These are phyloP conservation scores for Vachellia pachyceras DNA, from an alignment of 306 rosid genomes.

Conservation along the genomic window DNA sequence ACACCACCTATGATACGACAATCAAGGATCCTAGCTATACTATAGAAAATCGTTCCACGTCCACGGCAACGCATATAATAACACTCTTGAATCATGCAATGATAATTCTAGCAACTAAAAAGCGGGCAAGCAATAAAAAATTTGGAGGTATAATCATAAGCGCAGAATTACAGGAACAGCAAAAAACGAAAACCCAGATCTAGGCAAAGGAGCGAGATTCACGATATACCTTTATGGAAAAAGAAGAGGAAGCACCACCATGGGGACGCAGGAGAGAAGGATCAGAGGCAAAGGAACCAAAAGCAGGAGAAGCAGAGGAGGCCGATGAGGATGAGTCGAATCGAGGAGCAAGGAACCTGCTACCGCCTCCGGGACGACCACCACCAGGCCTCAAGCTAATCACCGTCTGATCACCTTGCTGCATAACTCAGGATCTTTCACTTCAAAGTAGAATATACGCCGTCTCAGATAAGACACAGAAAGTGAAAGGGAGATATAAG, in stretches of 20 bases:
- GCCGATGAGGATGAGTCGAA: slow-evolving; percentile 66
- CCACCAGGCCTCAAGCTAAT: slow-evolving; percentile 99
- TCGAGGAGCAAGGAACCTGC: slow-evolving; percentile 78
- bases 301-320: slow-evolving; percentile 55
- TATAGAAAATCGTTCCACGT: not conserved
- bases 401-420: slow-evolving; percentile 89
- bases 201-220: slow-evolving; percentile 9
- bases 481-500: slow-evolving; percentile 20
- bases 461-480: slow-evolving; percentile 43
- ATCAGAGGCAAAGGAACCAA: slow-evolving; percentile 79
- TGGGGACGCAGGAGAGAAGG: slow-evolving; percentile 65
- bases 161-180: slow-evolving; percentile 21
- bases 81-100: not conserved
- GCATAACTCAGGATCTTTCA: slow-evolving; percentile 88
- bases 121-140: not conserved
- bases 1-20: not conserved
- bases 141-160: not conserved
- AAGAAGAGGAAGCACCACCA: slow-evolving; percentile 51
- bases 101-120: slow-evolving; percentile 4
- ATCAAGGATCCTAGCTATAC: not conserved
- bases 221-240: slow-evolving; percentile 67
- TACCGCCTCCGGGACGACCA: slow-evolving; percentile 76
- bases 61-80: slow-evolving; percentile 4
- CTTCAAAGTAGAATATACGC: slow-evolving; percentile 43
- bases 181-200: slow-evolving; percentile 43